Percentiles rank a stretch among this genome's conserved stretches.
Conservation (phyloP, 345 rosid species). For the Lepidium africanum region DNA sequence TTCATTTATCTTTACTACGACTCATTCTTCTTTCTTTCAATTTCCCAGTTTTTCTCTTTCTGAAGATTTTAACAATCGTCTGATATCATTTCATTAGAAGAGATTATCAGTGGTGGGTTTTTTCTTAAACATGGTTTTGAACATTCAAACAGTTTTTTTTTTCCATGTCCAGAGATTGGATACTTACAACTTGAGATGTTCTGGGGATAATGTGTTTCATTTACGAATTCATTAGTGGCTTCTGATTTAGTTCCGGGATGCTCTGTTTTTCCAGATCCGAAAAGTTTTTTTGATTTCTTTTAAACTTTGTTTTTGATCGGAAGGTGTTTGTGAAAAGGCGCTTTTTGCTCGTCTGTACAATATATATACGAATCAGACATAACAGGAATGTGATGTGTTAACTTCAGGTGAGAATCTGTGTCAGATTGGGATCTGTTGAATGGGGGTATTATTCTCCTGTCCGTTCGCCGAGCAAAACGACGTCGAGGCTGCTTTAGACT, state of each 20-base stretch:
- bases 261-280: conserved; percentile 34
- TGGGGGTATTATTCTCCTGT: conserved; percentile 64
- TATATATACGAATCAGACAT: neutral
- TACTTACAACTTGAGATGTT: neutral
- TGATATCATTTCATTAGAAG: neutral
- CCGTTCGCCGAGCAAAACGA: conserved; percentile 52
- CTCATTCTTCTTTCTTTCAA: conserved; percentile 1
- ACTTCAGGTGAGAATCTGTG: conserved; percentile 16
- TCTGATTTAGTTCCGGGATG: neutral
- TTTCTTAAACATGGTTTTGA: no score
- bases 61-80: neutral
- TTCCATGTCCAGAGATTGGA: neutral
- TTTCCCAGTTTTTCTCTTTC: neutral
- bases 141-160: no score
- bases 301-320: no score
- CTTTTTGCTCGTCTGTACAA: neutral
- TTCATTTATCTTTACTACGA: neutral
- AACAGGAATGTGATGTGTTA: conserved; percentile 27
- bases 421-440: conserved; percentile 28
- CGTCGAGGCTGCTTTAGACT: conserved; percentile 56
- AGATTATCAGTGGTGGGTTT: neutral
- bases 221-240: neutral
- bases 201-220: neutral
- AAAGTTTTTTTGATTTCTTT: no score
- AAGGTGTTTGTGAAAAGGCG: conserved; percentile 9